Percentiles rank a stretch among this genome's conserved stretches.
Conservation (phyloP, 345 rosid species). For the Eucalyptus regnans region DNA sequence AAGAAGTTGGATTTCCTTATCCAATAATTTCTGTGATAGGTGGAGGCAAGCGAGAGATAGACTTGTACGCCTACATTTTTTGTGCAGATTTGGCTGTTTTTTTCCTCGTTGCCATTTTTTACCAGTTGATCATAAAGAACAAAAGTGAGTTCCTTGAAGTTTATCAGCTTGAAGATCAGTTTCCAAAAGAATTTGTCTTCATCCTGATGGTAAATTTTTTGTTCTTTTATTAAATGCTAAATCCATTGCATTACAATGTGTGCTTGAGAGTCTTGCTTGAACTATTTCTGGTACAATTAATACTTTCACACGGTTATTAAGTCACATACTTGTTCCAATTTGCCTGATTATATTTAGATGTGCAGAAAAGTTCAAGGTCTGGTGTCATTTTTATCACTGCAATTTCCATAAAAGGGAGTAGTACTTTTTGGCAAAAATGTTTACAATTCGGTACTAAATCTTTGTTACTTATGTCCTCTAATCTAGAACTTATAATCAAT, state of each 20-base stretch:
- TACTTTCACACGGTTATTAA: neutral
- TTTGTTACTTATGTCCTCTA: neutral
- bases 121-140: conserved; percentile 25
- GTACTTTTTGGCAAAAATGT: neutral
- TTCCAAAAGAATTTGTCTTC: conserved; percentile 31
- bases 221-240: neutral
- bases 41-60: conserved; percentile 29
- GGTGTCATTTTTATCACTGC: neutral
- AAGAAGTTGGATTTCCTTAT: conserved; percentile 19
- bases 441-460: neutral
- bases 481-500: neutral
- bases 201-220: conserved; percentile 20
- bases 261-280: neutral
- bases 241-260: neutral
- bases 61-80: conserved; percentile 31
- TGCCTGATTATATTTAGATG: neutral
- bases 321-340: neutral
- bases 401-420: neutral
- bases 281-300: neutral
- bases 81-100: conserved; percentile 36
- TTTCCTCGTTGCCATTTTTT: conserved; percentile 28
- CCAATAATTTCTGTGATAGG: conserved; percentile 28
- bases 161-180: conserved; percentile 42
- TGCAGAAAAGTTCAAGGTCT: neutral
- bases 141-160: conserved; percentile 39